phyloP scores from a whole-genome alignment of 148 eudicot genomes.

The Tetragonia tetragonoides region DNA sequence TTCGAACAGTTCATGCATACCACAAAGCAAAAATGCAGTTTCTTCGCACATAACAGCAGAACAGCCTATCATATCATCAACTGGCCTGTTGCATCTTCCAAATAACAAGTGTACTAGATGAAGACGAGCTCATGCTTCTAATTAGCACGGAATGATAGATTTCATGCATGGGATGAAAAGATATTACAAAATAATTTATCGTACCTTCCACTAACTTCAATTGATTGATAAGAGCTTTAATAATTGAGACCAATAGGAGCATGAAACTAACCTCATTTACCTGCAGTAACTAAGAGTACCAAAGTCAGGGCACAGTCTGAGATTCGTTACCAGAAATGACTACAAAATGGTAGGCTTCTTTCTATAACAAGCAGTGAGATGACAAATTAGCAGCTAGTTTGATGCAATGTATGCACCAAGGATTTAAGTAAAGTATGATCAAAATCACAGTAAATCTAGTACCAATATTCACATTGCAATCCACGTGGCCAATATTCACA shows the following conservation, averaged over 20 bases:
- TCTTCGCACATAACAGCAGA: constrained; percentile 9
- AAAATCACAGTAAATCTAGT: not conserved
- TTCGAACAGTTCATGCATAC: not conserved
- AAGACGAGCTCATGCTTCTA: constrained; percentile 5
- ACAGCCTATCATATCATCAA: not conserved
- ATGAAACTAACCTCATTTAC: constrained; percentile 4
- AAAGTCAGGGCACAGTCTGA: not conserved
- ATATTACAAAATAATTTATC: not conserved
- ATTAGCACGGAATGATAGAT: not conserved
- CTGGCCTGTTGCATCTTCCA: not conserved
- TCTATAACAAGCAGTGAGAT: not conserved
- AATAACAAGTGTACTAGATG: not conserved
- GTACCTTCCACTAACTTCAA: not conserved
- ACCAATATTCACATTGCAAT: not conserved
- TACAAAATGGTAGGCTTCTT: not conserved
- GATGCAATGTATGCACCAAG: not conserved
- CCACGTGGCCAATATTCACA: not conserved
- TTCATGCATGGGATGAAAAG: constrained; percentile 16
- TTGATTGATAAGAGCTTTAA: not conserved
- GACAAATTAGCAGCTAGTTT: not conserved
- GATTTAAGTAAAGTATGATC: not conserved
- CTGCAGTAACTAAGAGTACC: not conserved
- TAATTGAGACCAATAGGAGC: not conserved
- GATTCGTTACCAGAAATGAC: constrained; percentile 2
- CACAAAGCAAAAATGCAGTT: not conserved